Evolutionary conservation across 2,329 filamentous ascomycete species (phyloP), one percentile per base, ranked within the genome.

Genomic region (Fusarium sp.): DNA sequence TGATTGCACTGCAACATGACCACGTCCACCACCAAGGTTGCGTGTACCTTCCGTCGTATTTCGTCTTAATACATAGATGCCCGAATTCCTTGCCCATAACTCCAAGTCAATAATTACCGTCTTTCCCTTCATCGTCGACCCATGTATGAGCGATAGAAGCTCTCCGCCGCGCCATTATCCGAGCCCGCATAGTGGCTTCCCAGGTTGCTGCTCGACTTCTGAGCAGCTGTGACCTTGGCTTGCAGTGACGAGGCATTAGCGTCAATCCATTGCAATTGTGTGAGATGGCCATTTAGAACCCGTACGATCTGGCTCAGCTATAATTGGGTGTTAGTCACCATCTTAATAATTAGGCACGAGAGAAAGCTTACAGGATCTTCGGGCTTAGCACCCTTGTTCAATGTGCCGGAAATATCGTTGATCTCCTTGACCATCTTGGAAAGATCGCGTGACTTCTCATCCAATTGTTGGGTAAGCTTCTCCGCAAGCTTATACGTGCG

Each of bases 341-440:
- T 47, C 35, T 25, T 44, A 22, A 23, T 9, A 17, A 25, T 15
- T 23, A 10, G 39, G 33, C 30, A 32, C n/a, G 39, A 19, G 13
- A 25, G 35, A 43, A 33, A 73, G 86, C 90, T 81, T 86, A 96
- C 93, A 71, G 92, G 92, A 80, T 96, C 93, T 78, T 96, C 92
- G 27, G 92, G 88, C 80, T 96, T 96, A 80, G 87, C 91, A 60
- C 92, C 93, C 85, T 96, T 97, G 85, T 89, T 95, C 70, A 99
- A 82, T 23, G 90, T 93, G 55, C 92, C 87, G n/a, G 93, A 96
- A 65, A 96, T 95, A 71, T 90, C 89, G 77, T 99, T 99, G 77
- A 99, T 97, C 80, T 98, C 96, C 77, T 97, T 94, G 73, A 99
- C 97, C 94, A 99, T 98, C 81, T 93, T 95, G 47, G 89, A 90